Evolutionary conservation across 2,329 filamentous ascomycete genomes (phyloP).

Genomic region (Xylariaceae sp.): DNA sequence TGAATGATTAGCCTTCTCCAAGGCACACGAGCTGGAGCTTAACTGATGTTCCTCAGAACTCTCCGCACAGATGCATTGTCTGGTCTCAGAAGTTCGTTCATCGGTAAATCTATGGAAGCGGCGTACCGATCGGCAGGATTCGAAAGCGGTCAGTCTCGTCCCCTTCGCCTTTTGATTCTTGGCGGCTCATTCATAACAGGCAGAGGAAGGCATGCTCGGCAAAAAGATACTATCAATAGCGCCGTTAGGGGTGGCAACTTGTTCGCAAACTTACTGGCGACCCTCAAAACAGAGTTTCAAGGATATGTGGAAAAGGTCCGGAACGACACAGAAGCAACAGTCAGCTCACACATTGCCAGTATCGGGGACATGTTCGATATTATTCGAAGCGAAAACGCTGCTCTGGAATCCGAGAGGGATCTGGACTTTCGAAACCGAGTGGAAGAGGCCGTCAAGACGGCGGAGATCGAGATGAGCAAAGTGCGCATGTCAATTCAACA

Average conservation of each 20-base stretch:
- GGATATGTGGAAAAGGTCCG: constrained; percentile 21
- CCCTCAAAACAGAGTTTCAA: constrained; percentile 27
- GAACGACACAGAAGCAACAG: constrained; percentile 15
- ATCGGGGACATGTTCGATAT: constrained; percentile 35
- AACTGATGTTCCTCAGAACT: constrained; percentile 24
- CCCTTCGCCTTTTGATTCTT: background rate
- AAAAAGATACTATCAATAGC: constrained; percentile 35
- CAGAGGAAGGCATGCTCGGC: constrained; percentile 31
- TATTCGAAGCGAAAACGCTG: constrained; percentile 37
- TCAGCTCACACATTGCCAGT: constrained; percentile 26
- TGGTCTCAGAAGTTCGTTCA: constrained; percentile 37
- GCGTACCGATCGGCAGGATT: constrained; percentile 33
- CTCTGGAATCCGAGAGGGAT: constrained; percentile 32
- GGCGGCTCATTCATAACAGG: constrained; percentile 26
- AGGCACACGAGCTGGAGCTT: background rate
- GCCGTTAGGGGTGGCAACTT: constrained; percentile 27
- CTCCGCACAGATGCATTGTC: constrained; percentile 36
- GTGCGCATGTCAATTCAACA: background rate
- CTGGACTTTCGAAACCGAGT: constrained; percentile 35
- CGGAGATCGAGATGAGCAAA: constrained; percentile 3
- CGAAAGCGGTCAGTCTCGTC: constrained; percentile 33
- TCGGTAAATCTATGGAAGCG: constrained; percentile 36
- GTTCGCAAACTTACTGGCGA: constrained; percentile 32
- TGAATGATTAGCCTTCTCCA: constrained; percentile 7
- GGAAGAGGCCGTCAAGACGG: constrained; percentile 19